Evolutionary conservation across 371 early-diverging fungal species (phyloP).

Genomic region (Paraphysoderma sedebokerense): DNA sequence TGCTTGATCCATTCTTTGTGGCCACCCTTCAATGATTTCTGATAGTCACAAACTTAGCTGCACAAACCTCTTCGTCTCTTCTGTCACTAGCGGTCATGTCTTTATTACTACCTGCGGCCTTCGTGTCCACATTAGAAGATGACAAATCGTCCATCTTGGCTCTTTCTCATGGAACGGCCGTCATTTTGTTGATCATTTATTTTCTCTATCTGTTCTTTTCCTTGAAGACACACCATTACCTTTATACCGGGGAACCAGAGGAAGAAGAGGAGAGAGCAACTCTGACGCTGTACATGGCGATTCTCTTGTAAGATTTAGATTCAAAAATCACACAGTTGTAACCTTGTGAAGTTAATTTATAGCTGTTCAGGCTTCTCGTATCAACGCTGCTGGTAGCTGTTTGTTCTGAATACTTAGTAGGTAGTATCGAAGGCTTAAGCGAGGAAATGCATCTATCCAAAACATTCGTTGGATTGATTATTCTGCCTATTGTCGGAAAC

Average conservation of each 20-base stretch:
- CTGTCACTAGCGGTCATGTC: constrained; percentile 54
- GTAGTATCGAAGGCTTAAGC: constrained; percentile 58
- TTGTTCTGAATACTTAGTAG: constrained; percentile 64
- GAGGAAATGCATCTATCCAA: constrained; percentile 39
- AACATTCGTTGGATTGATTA: constrained; percentile 67
- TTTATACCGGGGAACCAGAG: constrained; percentile 15
- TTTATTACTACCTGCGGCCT: constrained; percentile 63
- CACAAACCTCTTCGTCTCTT: constrained; percentile 57
- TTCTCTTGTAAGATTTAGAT: constrained; percentile 11
- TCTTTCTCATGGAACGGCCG: constrained; percentile 48
- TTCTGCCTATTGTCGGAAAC: constrained; percentile 41
- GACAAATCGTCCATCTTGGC: constrained; percentile 34
- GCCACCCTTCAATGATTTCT: too few species aligned
- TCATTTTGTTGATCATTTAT: constrained; percentile 55
- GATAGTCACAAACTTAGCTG: too few species aligned
- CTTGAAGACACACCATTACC: constrained; percentile 46
- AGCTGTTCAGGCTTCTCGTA: constrained; percentile 13
- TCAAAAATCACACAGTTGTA: too few species aligned
- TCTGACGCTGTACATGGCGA: constrained; percentile 31
- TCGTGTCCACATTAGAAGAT: constrained; percentile 25
- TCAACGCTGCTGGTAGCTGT: constrained; percentile 44
- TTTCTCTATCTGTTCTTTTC: constrained; percentile 57
- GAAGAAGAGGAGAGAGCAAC: constrained; percentile 35
- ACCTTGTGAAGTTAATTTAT: too few species aligned
- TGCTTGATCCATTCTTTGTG: too few species aligned